Evolutionary conservation across 139 green algal genomes (phyloP).

Genomic region (Auxenochlorella pyrenoidosa): DNA sequence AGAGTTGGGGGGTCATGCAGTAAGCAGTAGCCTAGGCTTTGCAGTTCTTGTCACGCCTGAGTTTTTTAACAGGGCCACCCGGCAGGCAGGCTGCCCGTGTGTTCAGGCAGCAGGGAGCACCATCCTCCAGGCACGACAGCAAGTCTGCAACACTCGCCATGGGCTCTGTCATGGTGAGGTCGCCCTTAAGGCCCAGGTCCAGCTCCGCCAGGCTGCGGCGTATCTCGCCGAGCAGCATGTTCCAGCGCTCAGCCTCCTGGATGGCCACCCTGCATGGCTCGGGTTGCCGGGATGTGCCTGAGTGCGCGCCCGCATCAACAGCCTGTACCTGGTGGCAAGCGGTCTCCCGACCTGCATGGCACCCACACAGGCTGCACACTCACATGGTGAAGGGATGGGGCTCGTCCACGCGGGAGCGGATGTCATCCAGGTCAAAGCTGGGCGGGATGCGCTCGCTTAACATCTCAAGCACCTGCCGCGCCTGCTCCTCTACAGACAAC

Average conservation of each 20-base stretch:
- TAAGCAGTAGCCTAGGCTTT: too few relatives aligned
- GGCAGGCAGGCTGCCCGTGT: too few relatives aligned
- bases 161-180: slow-evolving; percentile 91
- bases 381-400: slow-evolving; percentile 87
- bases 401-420: slow-evolving; percentile 82
- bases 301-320: too few relatives aligned
- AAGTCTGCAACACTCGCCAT: slow-evolving; percentile 61
- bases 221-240: slow-evolving; percentile 86
- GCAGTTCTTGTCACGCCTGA: too few relatives aligned
- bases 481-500: slow-evolving; percentile 82
- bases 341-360: not conserved
- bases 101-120: not conserved
- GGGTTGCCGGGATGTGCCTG: too few relatives aligned
- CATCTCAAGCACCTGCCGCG: slow-evolving; percentile 86
- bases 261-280: slow-evolving; percentile 90
- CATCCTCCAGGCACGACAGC: not conserved
- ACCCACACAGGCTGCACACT: not conserved
- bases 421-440: slow-evolving; percentile 88
- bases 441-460: slow-evolving; percentile 86
- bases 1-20: too few relatives aligned
- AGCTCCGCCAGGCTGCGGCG: slow-evolving; percentile 86
- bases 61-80: too few relatives aligned
- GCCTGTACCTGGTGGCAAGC: too few relatives aligned
- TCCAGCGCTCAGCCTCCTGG: slow-evolving; percentile 92
- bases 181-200: slow-evolving; percentile 91